Conservation (phyloP, 805 yeast species). For the Metschnikowia lochheadii region DNA sequence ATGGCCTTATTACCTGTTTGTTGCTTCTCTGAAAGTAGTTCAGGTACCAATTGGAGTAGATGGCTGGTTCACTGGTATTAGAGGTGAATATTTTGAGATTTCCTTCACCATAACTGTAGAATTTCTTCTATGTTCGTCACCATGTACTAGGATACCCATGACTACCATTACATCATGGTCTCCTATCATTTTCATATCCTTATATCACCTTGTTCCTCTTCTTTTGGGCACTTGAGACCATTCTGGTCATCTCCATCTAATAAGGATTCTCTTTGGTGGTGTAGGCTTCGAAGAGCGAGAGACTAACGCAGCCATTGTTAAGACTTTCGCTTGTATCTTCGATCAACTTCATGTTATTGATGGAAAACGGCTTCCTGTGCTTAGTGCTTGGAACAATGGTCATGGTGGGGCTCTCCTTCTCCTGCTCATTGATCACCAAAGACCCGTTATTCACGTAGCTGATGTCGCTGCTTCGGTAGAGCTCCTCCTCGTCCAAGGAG, state of each 20-base stretch:
- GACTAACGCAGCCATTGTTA: slow-evolving; percentile 40
- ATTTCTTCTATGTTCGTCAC: too few species aligned
- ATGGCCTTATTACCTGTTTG: too few species aligned
- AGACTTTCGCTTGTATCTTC: slow-evolving; percentile 36
- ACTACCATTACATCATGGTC: too few species aligned
- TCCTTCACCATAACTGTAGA: too few species aligned
- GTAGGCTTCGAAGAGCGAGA: slow-evolving; percentile 40
- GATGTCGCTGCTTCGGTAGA: slow-evolving; percentile 29
- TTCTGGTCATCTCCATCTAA: background rate
- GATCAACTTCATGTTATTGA: slow-evolving; percentile 35
- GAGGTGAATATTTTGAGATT: too few species aligned
- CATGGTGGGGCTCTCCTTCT: slow-evolving; percentile 11
- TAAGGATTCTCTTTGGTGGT: slow-evolving; percentile 39
- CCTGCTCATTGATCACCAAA: slow-evolving; percentile 17
- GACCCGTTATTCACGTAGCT: slow-evolving; percentile 28
- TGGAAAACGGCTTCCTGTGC: slow-evolving; percentile 20
- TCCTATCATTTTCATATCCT: background rate
- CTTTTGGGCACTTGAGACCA: too few species aligned
- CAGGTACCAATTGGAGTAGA: too few species aligned
- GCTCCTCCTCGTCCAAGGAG: slow-evolving; percentile 30
- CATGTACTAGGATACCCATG: too few species aligned
- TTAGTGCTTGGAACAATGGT: slow-evolving; percentile 9
- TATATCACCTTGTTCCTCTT: too few species aligned
- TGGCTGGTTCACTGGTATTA: too few species aligned
- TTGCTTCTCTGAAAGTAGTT: too few species aligned